These are phyloP conservation scores for Gillenia trifoliata DNA, from an alignment of 306 rosid genomes.

Conservation along the genomic window DNA sequence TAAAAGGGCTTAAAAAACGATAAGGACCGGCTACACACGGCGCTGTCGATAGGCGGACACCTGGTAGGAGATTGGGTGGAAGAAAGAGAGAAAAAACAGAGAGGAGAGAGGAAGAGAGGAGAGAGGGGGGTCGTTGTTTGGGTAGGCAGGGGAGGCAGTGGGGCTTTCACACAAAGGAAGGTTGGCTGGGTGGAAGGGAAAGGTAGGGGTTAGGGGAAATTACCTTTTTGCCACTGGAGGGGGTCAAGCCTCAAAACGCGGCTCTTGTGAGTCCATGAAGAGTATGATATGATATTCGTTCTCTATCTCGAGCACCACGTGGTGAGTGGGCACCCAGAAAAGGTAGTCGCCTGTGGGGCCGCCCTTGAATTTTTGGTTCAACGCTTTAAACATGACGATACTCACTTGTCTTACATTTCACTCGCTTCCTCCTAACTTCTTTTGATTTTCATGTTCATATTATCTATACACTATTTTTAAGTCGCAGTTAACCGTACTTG, in stretches of 20 bases:
- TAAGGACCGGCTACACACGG: background rate
- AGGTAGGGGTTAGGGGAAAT: background rate
- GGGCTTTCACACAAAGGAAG: background rate
- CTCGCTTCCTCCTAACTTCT: background rate
- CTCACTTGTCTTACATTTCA: background rate
- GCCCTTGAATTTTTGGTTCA: conserved; percentile 36
- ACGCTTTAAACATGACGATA: conserved; percentile 32
- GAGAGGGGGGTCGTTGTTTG: background rate
- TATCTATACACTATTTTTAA: too few relatives aligned
- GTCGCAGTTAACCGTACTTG: too few relatives aligned
- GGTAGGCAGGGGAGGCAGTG: background rate
- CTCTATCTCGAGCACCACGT: conserved; percentile 66
- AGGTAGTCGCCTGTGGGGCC: conserved; percentile 43
- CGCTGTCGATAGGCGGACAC: background rate
- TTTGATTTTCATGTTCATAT: background rate
- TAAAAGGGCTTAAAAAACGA: background rate
- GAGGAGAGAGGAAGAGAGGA: background rate
- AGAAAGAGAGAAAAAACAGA: background rate
- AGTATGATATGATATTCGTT: background rate
- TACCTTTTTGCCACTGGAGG: background rate
- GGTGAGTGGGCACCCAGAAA: conserved; percentile 49
- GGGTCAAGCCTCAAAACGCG: conserved; percentile 36
- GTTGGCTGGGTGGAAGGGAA: background rate
- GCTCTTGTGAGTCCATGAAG: conserved; percentile 17
- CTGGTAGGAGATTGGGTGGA: background rate